Percentiles rank a stretch among this genome's conserved stretches.
Conservation (phyloP, 176 grass and related monocot species). For the Phragmites australis region DNA sequence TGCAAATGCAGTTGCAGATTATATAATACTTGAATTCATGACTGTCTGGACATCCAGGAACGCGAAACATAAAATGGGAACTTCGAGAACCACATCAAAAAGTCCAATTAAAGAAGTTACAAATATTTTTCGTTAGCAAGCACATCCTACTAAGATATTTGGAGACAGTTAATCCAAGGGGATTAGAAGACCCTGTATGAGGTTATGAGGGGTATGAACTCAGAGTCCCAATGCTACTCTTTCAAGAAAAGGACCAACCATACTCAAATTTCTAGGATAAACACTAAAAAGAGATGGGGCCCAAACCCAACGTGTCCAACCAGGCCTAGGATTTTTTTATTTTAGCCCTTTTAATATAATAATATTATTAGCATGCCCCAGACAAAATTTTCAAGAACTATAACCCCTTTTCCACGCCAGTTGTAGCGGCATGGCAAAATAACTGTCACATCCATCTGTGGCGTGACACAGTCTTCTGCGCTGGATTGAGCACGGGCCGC, state of each 20-base stretch:
- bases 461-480: too few relatives aligned
- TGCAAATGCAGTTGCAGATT: conserved; percentile 14
- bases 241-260: neutral
- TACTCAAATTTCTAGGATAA: conserved; percentile 19
- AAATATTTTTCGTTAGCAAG: neutral
- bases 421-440: too few relatives aligned
- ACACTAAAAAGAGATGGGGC: neutral
- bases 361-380: too few relatives aligned
- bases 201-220: neutral
- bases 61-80: conserved; percentile 25
- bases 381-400: too few relatives aligned
- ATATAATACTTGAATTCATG: conserved; percentile 12
- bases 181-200: neutral
- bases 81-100: neutral
- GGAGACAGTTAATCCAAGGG: neutral
- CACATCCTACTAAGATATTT: neutral
- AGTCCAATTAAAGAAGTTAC: neutral
- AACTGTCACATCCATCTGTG: too few relatives aligned
- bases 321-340: too few relatives aligned
- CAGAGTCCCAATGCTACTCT: neutral
- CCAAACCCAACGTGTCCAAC: neutral
- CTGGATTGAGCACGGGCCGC: too few relatives aligned
- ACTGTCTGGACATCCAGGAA: neutral
- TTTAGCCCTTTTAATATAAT: too few relatives aligned
- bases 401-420: too few relatives aligned